Base-by-base conservation (phyloP, 495 filamentous ascomycete species). In the Talaromyces adpressus region DNA sequence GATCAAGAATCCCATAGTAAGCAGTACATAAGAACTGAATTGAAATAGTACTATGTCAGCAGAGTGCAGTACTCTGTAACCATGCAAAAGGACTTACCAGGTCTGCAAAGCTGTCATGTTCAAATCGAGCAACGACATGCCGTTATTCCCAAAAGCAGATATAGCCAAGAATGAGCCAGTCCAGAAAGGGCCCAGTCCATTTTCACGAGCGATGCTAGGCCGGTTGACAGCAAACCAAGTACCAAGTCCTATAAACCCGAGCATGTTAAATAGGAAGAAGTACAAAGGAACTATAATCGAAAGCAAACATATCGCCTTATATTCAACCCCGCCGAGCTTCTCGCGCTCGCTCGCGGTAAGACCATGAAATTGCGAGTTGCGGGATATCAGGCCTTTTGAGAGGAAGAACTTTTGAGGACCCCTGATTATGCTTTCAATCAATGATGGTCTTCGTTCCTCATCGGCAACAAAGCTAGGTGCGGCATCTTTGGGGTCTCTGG, bases 71-170 rank as follows among this genome's bases (percentile, higher is more conserved):
- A 6, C 14, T 23, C 12, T 27, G 12, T 52, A 18, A 16, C 16
- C 12, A 30, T n/a, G 8, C 27, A 54, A 7, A 7, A 23, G 20
- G 34, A 1, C 67, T 22, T 68, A 77, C 75, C 68, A 71, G 27
- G 74, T 71, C 47, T 80, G 77, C 20, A 80, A 67, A 25, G 76
- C 76, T 56, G 70, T 82, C 87, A 95, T 91, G 66, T 95, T 95
- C 20, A 82, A 78, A 72, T 95, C 91, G 49, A 96, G 72, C 34
- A 96, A 82, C 20, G 85, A 85, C 91, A 97, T 93, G 22, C 92
- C 92, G 22, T 83, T 88, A 69, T 95, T 97, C 66, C 90, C 92
- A 73, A 97, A 97, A 3, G 90, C 92, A 57, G 87, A 91, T 1
- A 77, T 70, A 16, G 76, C 77, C 63, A 80, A 78, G 52, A 80